Evolutionary conservation across 2,329 filamentous ascomycete genomes (phyloP), one percentile per base, ranked within the genome.

Genomic region (Colletotrichum coccodes): DNA sequence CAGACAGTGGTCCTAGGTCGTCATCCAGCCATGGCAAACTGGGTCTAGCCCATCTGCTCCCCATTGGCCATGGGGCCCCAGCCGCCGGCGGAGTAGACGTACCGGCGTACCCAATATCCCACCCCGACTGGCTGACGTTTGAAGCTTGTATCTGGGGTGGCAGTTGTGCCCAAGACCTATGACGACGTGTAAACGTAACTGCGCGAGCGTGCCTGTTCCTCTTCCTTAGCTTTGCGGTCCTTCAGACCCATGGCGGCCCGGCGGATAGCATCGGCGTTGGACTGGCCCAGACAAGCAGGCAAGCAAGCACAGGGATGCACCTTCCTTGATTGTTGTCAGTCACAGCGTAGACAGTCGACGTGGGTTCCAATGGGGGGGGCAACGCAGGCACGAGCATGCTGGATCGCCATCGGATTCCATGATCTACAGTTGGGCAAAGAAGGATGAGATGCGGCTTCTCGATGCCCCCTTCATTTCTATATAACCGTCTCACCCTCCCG

Each of bases 131-230:
- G 46, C 42, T 34, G 49, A 46, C 52, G 26, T n/a, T 30, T 44
- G 61, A 60, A 68, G 68, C 68, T 68, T 70, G 64, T 59, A 70
- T 68, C 54, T 40, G 40, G 60, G 56, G 23, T 60, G 65, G 60
- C 59, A 64, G 53, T 54, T 68, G 40, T 47, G 32, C 12, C 68
- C 68, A 71, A 71, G 70, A 71, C 70, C 70, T 62, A 71, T 71
- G 70, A 71, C 70, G 70, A 66, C 50, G 64, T 54, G 52, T 53
- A 54, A 57, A 52, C 49, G 67, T 70, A 70, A 68, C 30, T 38
- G 56, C 30, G 14, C 67, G 52, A 58, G 40, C 50, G 7, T n/a
- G 12, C 38, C 18, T 58, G 14, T 52, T 44, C 47, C 38, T 30
- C 36, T 38, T 44, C 40, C 54, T 46, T n/a, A 21, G 18, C 40